Base-by-base conservation (phyloP, 306 rosid genomes). In the Prinsepia uniflora region DNA sequence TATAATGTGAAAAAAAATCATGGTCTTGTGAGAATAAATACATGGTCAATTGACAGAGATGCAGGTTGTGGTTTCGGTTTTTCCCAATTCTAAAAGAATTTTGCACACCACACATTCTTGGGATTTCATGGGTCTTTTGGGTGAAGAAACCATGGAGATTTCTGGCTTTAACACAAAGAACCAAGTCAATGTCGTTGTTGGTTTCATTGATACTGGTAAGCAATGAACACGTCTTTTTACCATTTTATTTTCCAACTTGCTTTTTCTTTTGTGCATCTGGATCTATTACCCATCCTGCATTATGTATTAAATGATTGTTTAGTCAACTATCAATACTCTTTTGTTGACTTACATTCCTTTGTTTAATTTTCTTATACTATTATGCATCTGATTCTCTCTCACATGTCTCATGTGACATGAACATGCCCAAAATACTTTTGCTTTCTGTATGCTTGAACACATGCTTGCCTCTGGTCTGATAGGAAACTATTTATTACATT, bases 61-160 rank as follows among this genome's bases (percentile, higher is more conserved):
- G 84, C 70, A 82, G 0, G 89, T 88, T 56, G 96, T 90, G 55
- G 84, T 90, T 71, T 90, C 92, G 61, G 96, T 87, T 56, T 87
- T 90, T 73, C 96, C 90, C 39, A 90, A 87, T 78, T 64, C 72
- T 8, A 90, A 84, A 76, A 87, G 96, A 78, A 84, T 54, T 45
- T 64, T 90, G 56, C 92, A 90, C 77, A 90, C 92, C 30, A 90
- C 96, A 57, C 96, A 90, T 81, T 90, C 92, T 34, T 90, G 96
- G 92, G 86, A 84, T 73, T 90, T 90, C 76, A 87, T 90, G 84
- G 96, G 96, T 63, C 90, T 90, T 80, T 13, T 60, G 81, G 76
- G 76, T 12, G 81, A 85, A 6, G 81, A 87, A 71, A 79, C 76
- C 24, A 74, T 87, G 89, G 85, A 82, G 84, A 70, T 72, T 77